Evolutionary conservation across 2,329 filamentous ascomycete genomes (phyloP), one percentile per base, ranked within the genome.

Genomic region (Alternaria burnsii): DNA sequence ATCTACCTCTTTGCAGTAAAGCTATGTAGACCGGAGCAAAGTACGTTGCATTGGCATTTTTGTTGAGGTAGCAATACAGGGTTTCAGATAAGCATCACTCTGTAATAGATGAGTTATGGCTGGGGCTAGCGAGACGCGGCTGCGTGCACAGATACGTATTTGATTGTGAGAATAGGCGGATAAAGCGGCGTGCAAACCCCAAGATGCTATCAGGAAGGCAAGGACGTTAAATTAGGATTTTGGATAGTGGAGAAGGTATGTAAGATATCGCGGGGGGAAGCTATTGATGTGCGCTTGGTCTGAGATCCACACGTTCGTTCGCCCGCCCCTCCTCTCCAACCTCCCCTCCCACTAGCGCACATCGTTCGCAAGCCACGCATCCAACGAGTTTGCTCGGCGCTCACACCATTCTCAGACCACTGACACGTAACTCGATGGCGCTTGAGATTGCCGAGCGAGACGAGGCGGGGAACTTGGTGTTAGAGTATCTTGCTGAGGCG

Each of bases 401-500:
- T 26, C 46, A 18, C 9, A 8, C 20, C 20, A 38, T 50, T 14
- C 20, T 38, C 16, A 38, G 8, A 26, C 32, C 20, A 50, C 46
- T 8, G 16, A 24, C 2, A 32, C 11, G 32, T 14, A 38, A 32
- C 26, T 43, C 10, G 20, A 43, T 44, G 52, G 42, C 42, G 32
- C 46, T 50, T n/a, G 57, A 65, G 44, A 66, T 79, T n/a, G 54
- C 68, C 18, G 82, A 84, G 70, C 76, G 69, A 43, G 84, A 87
- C 68, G 84, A 86, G 58, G 81, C 84, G 20, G 84, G 84, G 24
- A 80, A 79, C 59, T 71, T 83, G 12, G 80, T 77, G 3, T 79
- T 81, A 6, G 84, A 83, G 1, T 87, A 86, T 63, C 70, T 86
- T 55, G 80, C 82, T 54, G 55, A 61, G 5, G 61, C n/a, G 24